These are phyloP conservation scores for Fraxinus floribunda DNA, from an alignment of 305 asterid species.

Conservation along the genomic window DNA sequence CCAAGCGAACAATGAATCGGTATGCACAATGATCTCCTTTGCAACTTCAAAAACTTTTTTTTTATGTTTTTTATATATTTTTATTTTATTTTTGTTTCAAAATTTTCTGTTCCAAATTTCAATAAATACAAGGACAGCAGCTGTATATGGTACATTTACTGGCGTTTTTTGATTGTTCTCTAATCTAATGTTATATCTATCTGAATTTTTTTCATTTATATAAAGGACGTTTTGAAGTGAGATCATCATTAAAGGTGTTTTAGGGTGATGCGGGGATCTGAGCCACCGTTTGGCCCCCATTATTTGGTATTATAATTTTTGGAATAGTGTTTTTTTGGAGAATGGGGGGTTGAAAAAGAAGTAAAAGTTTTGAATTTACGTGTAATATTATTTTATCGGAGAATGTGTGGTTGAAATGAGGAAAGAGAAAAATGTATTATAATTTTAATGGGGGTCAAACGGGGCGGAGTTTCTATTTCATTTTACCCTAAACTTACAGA, in stretches of 20 bases:
- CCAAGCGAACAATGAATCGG: slow-evolving; percentile 60
- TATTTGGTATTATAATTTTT: not conserved
- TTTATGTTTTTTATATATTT: not conserved
- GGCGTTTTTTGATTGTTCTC: not conserved
- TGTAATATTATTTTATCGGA: not conserved
- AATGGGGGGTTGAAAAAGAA: not conserved
- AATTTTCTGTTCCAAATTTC: not conserved
- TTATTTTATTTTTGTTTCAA: not conserved
- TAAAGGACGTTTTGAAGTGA: slow-evolving; percentile 7
- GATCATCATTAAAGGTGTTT: slow-evolving; percentile 8
- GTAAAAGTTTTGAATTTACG: not conserved
- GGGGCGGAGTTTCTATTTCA: slow-evolving; percentile 2
- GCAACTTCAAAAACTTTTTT: slow-evolving; percentile 4
- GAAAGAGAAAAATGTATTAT: not conserved
- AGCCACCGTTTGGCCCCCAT: not conserved
- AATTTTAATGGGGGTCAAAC: not conserved
- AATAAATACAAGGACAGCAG: not conserved
- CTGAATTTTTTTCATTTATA: slow-evolving; percentile 11
- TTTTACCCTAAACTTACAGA: slow-evolving; percentile 9
- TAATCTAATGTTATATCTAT: not conserved
- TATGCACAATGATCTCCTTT: slow-evolving; percentile 36
- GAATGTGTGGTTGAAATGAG: not conserved
- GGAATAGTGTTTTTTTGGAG: not conserved
- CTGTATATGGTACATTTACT: not conserved
- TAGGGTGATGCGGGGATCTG: not conserved